A percentile compares a stretch with the other conserved stretches of the same genome.
phyloP scores from a whole-genome alignment of 2,329 filamentous ascomycete species.

The Seiridium cupressi region DNA sequence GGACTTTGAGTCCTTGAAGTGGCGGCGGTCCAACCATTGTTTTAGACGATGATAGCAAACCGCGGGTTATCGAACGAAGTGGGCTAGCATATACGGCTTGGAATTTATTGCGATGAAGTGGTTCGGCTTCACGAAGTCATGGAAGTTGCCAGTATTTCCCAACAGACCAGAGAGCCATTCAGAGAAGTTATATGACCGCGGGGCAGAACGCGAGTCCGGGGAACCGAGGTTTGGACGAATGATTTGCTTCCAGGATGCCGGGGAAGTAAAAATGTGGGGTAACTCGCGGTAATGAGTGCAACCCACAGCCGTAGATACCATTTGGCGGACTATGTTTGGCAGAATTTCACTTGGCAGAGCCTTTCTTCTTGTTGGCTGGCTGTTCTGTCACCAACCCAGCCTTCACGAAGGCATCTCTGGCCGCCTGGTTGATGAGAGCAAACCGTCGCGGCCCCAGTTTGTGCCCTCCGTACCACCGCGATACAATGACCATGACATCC shows the following conservation, averaged over 20 bases:
- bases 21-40: conserved; percentile 37
- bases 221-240: conserved; percentile 8
- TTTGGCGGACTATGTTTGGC: not conserved
- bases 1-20: conserved; percentile 52
- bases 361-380: conserved; percentile 40
- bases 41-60: too few relatives aligned
- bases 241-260: not conserved
- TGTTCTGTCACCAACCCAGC: conserved; percentile 67
- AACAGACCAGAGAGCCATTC: too few relatives aligned
- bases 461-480: conserved; percentile 91
- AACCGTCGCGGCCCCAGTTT: conserved; percentile 88
- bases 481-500: conserved; percentile 90
- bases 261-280: conserved; percentile 5
- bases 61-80: too few relatives aligned
- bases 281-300: not conserved
- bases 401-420: conserved; percentile 78
- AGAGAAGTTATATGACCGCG: conserved; percentile 5
- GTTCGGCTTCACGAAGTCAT: too few relatives aligned
- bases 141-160: too few relatives aligned
- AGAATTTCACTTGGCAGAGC: not conserved
- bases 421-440: conserved; percentile 82
- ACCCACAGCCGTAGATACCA: not conserved
- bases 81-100: too few relatives aligned
- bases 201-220: not conserved
- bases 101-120: too few relatives aligned